Base-by-base conservation (phyloP, 345 rosid species). In the Dipteronia sinensis region DNA sequence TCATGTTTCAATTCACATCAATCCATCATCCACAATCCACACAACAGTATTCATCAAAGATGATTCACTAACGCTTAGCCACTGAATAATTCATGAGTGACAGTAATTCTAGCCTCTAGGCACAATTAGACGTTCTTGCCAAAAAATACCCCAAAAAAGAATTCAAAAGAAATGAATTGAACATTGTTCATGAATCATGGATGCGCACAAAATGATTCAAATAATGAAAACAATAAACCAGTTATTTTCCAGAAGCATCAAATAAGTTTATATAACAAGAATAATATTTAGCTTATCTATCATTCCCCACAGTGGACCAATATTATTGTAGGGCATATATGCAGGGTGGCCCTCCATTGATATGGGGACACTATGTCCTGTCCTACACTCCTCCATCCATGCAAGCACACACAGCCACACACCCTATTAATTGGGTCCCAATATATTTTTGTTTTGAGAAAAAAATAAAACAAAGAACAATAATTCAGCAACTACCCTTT, bases 401-500 rank as follows among this genome's bases (percentile, higher is more conserved):
- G 34, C 51, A 40, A 59, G 6, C 38, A 34, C 27, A n/a, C 42
- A 34, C 58, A 44, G 27, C 64, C 53, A 49, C 58, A 15, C n/a
- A 53, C n/a, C 58, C 58, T 53, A 17, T 53, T 53, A 16, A 15
- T 7, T 16, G 40, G 67, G 67, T 20, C 58, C 69, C 44, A 7
- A 1, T 13, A 20, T 3, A 56, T 0, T 65, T 25, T 62, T 1
- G n/a, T 27, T 62, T 10, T 10, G 42, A 16, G 49, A 27, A 31
- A 34, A 55, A 46, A 8, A 46, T 47, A 29, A 3, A 71, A 29
- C 27, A 4, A 19, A 29, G 8, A 71, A 29, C 27, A 29, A 53
- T 71, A 71, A 71, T 71, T 71, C 17, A 29, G 13, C 62, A 17
- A 27, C 46, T 16, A 53, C 63, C n/a, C 63, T 53, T 71, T 8